These are phyloP conservation scores for Halteria grandinella DNA, from an alignment of 73 alveolate genomes.

Conservation along the genomic window DNA sequence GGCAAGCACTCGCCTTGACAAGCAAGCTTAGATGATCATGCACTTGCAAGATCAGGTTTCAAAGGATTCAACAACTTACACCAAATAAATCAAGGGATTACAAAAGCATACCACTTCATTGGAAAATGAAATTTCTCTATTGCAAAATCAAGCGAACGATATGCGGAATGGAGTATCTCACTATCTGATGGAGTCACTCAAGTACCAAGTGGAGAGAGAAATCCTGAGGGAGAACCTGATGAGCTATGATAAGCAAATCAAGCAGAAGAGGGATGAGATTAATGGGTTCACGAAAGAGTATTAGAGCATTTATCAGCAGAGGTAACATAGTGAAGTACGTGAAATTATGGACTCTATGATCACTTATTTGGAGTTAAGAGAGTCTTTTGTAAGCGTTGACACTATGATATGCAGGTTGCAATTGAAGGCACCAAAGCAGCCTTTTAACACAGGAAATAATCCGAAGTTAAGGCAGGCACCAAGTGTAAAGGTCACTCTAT, in stretches of 20 bases:
- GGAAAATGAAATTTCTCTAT: background rate
- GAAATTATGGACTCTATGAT: background rate
- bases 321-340: background rate
- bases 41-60: too few species aligned
- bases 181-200: slow-evolving; percentile 4
- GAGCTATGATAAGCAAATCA: background rate
- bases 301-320: background rate
- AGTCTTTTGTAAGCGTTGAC: too few species aligned
- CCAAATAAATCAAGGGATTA: too few species aligned
- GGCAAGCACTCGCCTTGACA: too few species aligned
- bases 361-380: background rate
- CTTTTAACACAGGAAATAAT: too few species aligned
- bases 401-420: too few species aligned
- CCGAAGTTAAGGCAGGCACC: too few species aligned
- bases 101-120: background rate
- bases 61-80: too few species aligned
- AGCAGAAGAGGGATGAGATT: background rate
- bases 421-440: too few species aligned
- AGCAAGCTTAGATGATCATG: too few species aligned
- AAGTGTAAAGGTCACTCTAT: too few species aligned
- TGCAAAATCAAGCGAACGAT: background rate
- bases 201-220: slow-evolving; percentile 11
- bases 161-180: background rate
- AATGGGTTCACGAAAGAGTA: background rate
- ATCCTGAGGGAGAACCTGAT: background rate